phyloP scores from a whole-genome alignment of 106 monocot genomes.

The Acorus calamus region DNA sequence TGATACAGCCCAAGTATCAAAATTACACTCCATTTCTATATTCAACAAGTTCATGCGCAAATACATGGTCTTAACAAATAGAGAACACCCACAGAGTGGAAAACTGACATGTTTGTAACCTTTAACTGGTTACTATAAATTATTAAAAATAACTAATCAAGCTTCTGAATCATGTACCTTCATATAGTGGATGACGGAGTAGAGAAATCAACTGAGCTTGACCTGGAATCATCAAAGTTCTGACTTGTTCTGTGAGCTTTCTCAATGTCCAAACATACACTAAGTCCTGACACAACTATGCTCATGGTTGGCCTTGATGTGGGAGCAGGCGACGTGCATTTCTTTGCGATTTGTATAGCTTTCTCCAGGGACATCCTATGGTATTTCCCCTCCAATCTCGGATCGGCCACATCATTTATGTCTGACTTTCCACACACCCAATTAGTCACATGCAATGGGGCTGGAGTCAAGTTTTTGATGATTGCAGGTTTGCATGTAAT shows the following conservation, averaged over 20 bases:
- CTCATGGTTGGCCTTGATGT: conserved; percentile 28
- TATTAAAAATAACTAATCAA: too few species aligned
- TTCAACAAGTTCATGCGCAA: too few species aligned
- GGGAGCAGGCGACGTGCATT: conserved; percentile 7
- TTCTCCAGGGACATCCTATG: conserved; percentile 17
- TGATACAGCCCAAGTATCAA: too few species aligned
- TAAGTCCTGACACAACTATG: conserved; percentile 20
- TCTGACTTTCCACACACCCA: conserved; percentile 9
- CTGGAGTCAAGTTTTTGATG: not conserved
- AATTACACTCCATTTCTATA: too few species aligned
- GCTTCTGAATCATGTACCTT: too few species aligned
- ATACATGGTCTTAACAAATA: too few species aligned
- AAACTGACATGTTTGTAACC: too few species aligned
- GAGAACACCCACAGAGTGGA: too few species aligned
- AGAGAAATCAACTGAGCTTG: too few species aligned
- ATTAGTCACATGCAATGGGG: conserved; percentile 7
- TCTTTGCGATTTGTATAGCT: conserved; percentile 20
- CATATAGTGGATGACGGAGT: too few species aligned
- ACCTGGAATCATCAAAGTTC: too few species aligned
- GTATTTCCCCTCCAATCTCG: conserved; percentile 10
- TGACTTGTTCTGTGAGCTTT: not conserved
- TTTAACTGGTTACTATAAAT: too few species aligned
- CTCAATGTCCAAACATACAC: conserved; percentile 16
- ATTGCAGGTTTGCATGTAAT: not conserved
- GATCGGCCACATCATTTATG: conserved; percentile 12